phyloP scores from a whole-genome alignment of 257 asterid genomes.

The Dorcoceras hygrometricum region DNA sequence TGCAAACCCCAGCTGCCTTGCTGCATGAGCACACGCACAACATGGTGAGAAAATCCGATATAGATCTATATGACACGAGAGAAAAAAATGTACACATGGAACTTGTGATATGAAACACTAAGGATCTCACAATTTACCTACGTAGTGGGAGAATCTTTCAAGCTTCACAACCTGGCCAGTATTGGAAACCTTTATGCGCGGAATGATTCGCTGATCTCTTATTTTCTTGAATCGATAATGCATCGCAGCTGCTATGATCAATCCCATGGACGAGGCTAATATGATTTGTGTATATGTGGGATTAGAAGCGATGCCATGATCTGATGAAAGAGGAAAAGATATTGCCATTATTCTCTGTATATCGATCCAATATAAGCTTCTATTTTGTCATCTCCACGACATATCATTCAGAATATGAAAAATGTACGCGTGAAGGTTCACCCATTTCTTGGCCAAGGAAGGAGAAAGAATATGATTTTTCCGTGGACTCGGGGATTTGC shows the following conservation, averaged over 20 bases:
- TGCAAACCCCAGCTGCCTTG: conserved; percentile 83
- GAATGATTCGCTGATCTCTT: conserved; percentile 54
- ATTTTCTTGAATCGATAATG: conserved; percentile 57
- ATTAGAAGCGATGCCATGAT: conserved; percentile 30
- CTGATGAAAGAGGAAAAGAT: conserved; percentile 23
- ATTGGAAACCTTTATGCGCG: conserved; percentile 51
- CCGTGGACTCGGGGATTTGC: conserved; percentile 28
- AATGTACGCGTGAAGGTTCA: conserved; percentile 8
- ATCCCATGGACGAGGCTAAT: conserved; percentile 68
- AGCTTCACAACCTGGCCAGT: conserved; percentile 63
- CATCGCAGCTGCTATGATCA: conserved; percentile 60
- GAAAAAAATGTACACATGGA: background rate
- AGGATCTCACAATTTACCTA: conserved; percentile 54
- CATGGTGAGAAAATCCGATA: background rate
- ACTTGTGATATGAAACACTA: background rate
- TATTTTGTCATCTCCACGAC: background rate
- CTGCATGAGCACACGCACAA: conserved; percentile 42
- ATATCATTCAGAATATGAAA: background rate
- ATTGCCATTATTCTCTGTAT: background rate
- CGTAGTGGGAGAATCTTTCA: conserved; percentile 82
- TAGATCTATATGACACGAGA: background rate
- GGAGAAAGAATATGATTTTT: conserved; percentile 21
- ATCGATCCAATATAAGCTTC: background rate
- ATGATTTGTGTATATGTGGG: conserved; percentile 55
- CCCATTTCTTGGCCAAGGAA: conserved; percentile 33